Evolutionary conservation across 257 asterid genomes (phyloP).

Genomic region (Solanum appendiculatum): DNA sequence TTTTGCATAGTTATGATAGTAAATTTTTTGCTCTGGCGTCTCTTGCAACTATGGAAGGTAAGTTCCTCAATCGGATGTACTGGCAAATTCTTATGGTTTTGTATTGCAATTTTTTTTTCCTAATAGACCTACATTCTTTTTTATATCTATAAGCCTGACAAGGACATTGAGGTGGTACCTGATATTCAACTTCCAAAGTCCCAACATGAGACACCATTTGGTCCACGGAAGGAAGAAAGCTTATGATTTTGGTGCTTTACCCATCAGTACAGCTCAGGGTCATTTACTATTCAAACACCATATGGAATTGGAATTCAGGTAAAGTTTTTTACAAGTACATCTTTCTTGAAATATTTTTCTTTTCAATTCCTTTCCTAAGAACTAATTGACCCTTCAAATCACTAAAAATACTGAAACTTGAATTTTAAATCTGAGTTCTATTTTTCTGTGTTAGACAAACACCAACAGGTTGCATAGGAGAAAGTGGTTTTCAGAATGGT

Average conservation of each 20-base stretch:
- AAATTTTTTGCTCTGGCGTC: conserved; percentile 59
- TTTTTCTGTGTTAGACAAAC: not conserved
- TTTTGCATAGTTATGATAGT: conserved; percentile 84
- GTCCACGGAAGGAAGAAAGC: conserved; percentile 12
- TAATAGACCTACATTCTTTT: not conserved
- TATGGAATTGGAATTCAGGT: not conserved
- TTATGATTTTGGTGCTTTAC: not conserved
- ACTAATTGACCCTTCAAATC: not conserved
- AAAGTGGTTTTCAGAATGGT: not conserved
- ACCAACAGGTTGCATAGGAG: not conserved
- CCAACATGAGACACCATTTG: conserved; percentile 12
- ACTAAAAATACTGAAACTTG: not conserved
- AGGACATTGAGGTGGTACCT: conserved; percentile 71
- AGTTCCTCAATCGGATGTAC: not conserved
- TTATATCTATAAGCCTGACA: conserved; percentile 50
- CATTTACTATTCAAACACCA: not conserved
- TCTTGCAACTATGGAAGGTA: conserved; percentile 83
- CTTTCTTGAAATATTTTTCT: not conserved
- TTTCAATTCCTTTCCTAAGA: not conserved
- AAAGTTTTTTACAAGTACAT: not conserved
- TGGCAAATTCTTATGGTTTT: not conserved
- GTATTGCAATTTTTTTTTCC: not conserved
- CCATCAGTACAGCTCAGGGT: not conserved
- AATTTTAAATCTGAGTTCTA: not conserved
- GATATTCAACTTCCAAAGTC: conserved; percentile 27